Base-by-base conservation (phyloP, 768 basidiomycete species). In the Boletus rubroflammeus region DNA sequence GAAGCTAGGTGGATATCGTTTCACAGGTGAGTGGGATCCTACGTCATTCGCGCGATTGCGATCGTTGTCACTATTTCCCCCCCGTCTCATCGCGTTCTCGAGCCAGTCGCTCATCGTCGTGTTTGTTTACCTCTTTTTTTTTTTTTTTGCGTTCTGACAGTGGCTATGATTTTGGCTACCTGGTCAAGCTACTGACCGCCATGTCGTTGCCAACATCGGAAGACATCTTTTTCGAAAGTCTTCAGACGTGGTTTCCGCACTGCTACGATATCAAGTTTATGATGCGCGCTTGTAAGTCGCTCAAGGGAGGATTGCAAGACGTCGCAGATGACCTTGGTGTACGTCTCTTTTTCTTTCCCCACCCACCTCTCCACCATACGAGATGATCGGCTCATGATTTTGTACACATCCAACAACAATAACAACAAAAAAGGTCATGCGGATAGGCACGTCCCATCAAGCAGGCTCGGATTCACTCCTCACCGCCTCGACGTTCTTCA, bases 101-200 rank as follows among this genome's bases (percentile, higher is more conserved):
- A 34, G 28, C 43, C 46, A 13, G 34, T 38, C 41, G 50, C 43
- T 48, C 49, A 53, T 49, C 23, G 29, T 54, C 23, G 6, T 34
- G 42, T 28, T 15, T 17, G 21, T 34, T 47, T 23, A 4, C 31
- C 17, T 38, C n/a, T n/a, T n/a, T 31, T 54, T 17, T 26, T 42
- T 44, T 45, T 14, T 46, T 44, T 45, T 14, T 46, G 39, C 35
- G 21, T 29, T 42, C 38, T 44, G 60, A 49, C 66, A 98, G 96
- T 71, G 97, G 96, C 46, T 98, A 98, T 73, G 97, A 99, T 72
- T 98, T 99, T 73, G 97, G 97, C 34, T 99, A 98, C 70, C 90
- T 99, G 62, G 85, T 99, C 72, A 97, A 96, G 70, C 81, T 98
- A 39, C 80, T 99, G 47, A 90, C 91, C 23, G 87, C 82, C 57